phyloP scores from a whole-genome alignment of 140 eudicot species.

The Stevia rebaudiana region DNA sequence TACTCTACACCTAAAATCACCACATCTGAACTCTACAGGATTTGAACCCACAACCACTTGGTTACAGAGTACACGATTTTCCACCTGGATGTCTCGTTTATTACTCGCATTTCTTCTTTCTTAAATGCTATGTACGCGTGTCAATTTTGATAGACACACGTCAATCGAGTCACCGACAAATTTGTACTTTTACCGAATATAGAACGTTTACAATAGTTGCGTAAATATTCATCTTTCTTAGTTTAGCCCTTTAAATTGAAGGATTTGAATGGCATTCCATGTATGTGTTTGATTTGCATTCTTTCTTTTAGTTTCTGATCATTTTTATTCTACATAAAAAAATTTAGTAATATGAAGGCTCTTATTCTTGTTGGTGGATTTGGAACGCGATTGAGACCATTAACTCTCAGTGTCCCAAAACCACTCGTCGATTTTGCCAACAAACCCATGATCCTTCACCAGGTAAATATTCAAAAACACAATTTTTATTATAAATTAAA shows the following conservation, averaged over 20 bases:
- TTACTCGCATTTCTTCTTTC: constrained; percentile 4
- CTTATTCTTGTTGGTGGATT: constrained; percentile 97
- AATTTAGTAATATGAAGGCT: constrained; percentile 75
- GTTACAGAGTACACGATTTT: too few species aligned
- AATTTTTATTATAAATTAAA: neutral
- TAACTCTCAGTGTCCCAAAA: constrained; percentile 92
- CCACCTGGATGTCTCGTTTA: too few species aligned
- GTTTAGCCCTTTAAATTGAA: constrained; percentile 30
- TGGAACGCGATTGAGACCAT: constrained; percentile 95
- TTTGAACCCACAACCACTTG: too few species aligned
- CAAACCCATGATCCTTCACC: constrained; percentile 98
- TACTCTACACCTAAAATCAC: too few species aligned
- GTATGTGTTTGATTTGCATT: neutral
- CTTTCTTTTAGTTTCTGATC: constrained; percentile 24
- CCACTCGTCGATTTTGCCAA: constrained; percentile 97
- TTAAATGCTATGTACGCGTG: constrained; percentile 25
- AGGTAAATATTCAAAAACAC: constrained; percentile 39
- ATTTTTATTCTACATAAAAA: constrained; percentile 19
- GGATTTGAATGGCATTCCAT: constrained; percentile 18
- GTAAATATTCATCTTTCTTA: constrained; percentile 38
- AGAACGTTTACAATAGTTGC: constrained; percentile 21
- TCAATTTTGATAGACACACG: constrained; percentile 27
- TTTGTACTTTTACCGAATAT: constrained; percentile 20
- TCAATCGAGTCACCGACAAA: constrained; percentile 27
- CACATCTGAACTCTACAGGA: too few species aligned